These are phyloP conservation scores for Arachis hypogaea DNA, from an alignment of 306 rosid species.

Conservation along the genomic window DNA sequence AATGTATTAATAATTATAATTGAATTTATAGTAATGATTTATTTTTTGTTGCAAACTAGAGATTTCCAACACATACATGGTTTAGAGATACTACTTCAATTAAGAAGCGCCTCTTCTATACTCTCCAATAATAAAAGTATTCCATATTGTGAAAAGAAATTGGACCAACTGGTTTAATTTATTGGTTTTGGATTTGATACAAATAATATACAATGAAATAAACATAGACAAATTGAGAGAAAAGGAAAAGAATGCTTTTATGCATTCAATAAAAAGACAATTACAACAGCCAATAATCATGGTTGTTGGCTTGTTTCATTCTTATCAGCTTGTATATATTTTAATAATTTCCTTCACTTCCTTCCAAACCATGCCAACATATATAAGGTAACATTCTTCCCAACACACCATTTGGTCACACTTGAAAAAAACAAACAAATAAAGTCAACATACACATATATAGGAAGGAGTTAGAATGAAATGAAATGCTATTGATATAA, in stretches of 20 bases:
- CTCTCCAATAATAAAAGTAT: background rate
- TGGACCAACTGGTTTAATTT: constrained; percentile 27
- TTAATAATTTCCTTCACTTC: constrained; percentile 27
- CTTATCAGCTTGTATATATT: constrained; percentile 25
- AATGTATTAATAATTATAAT: too few species aligned
- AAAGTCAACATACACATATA: too few species aligned
- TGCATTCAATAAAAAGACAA: background rate
- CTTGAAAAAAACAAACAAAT: constrained; percentile 7
- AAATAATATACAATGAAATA: constrained; percentile 2
- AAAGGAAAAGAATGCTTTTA: background rate
- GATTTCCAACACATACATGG: constrained; percentile 6
- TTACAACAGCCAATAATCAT: constrained; percentile 29
- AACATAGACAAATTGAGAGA: background rate
- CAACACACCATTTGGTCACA: constrained; percentile 36
- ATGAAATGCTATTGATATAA: too few species aligned
- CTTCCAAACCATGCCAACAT: constrained; percentile 44
- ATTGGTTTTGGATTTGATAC: constrained; percentile 21
- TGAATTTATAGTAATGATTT: too few species aligned
- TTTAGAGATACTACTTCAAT: constrained; percentile 28
- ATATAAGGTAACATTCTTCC: constrained; percentile 33
- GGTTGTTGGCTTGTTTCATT: constrained; percentile 34
- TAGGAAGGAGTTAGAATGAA: too few species aligned
- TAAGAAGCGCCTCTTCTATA: background rate
- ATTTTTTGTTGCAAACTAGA: background rate
- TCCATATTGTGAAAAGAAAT: constrained; percentile 23